These are phyloP conservation scores for Pleurotus ostreatus DNA, from an alignment of 768 basidiomycete genomes.

Conservation along the genomic window DNA sequence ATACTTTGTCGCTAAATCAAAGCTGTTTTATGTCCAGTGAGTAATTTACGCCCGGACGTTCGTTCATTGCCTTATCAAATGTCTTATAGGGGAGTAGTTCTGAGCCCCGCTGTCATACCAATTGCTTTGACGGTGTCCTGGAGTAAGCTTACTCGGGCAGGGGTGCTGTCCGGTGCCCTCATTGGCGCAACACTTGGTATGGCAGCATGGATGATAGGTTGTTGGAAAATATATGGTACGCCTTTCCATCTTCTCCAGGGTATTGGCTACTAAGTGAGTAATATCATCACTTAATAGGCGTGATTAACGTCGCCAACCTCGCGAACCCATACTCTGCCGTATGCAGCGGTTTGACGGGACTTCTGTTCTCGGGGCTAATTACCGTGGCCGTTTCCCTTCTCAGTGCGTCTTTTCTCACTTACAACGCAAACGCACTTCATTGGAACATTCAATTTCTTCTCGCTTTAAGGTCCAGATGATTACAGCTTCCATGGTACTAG, in stretches of 20 bases:
- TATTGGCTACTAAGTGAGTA: background rate
- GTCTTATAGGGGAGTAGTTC: conserved; percentile 36
- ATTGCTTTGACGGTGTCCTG: conserved; percentile 43
- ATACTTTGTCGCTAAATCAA: background rate
- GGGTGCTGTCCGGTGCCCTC: conserved; percentile 36
- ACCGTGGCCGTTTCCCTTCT: conserved; percentile 30
- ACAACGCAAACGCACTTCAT: background rate
- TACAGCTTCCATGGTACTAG: conserved; percentile 35
- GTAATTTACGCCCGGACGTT: conserved; percentile 7
- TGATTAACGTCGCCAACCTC: conserved; percentile 30
- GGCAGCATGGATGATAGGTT: conserved; percentile 48
- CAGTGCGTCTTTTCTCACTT: conserved; percentile 18
- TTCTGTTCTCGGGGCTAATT: conserved; percentile 33
- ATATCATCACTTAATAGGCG: conserved; percentile 17
- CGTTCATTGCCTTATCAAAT: background rate
- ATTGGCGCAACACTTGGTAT: conserved; percentile 38
- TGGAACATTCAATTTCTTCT: background rate
- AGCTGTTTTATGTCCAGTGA: conserved; percentile 44
- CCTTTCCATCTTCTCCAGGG: background rate
- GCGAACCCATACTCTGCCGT: conserved; percentile 36
- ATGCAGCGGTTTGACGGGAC: conserved; percentile 32
- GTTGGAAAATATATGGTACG: conserved; percentile 44
- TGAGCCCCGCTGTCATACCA: conserved; percentile 48
- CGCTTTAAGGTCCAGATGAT: conserved; percentile 24
- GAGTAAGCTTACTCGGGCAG: conserved; percentile 38